These are phyloP conservation scores for Aspergillus uvarum DNA, from an alignment of 2,329 filamentous ascomycete genomes.

Conservation along the genomic window DNA sequence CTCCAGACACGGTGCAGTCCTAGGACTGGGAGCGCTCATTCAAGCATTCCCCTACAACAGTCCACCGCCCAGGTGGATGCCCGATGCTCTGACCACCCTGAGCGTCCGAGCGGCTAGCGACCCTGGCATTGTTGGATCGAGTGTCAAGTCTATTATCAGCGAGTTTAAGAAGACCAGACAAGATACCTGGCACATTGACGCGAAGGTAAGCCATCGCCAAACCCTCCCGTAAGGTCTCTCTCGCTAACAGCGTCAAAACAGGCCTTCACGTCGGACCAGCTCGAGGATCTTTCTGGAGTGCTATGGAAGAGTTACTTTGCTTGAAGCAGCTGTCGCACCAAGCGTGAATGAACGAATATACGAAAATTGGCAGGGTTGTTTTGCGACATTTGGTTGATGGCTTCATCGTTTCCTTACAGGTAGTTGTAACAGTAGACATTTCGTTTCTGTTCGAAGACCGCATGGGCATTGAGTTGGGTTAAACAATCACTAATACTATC, in stretches of 20 bases:
- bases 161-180: conserved; percentile 99
- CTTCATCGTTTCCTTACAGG: background rate
- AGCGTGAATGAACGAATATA: background rate
- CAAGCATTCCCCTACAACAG: conserved; percentile 96
- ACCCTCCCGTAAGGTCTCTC: background rate
- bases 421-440: background rate
- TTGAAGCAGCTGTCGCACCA: conserved; percentile 39
- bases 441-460: background rate
- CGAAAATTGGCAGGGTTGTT: background rate
- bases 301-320: conserved; percentile 99
- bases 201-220: conserved; percentile 69
- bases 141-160: conserved; percentile 87
- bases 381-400: background rate
- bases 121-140: conserved; percentile 88
- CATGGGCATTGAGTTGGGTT: background rate
- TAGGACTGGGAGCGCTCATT: conserved; percentile 86
- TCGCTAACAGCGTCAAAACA: conserved; percentile 34
- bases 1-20: conserved; percentile 81
- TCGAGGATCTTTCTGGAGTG: conserved; percentile 93
- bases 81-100: conserved; percentile 81
- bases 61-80: conserved; percentile 90
- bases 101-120: conserved; percentile 84
- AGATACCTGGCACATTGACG: conserved; percentile 97
- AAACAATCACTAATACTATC: background rate
- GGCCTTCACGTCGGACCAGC: conserved; percentile 84